Percentiles rank a stretch among this genome's conserved stretches.
Conservation (phyloP, 768 basidiomycete genomes). For the Macrolepiota dolichaula region DNA sequence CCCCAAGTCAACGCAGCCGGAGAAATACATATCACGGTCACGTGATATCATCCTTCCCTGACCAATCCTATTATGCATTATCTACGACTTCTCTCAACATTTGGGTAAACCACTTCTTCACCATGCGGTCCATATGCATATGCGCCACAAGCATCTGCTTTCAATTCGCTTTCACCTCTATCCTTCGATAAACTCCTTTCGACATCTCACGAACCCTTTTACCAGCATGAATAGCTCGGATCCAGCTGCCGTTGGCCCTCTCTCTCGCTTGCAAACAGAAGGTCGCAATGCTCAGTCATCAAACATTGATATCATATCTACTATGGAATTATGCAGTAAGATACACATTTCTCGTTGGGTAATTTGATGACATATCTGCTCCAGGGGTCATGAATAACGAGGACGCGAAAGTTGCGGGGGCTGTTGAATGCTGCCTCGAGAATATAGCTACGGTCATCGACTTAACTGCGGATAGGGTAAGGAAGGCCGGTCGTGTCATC, state of each 20-base stretch:
- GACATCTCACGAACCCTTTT: background rate
- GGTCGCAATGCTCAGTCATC: conserved; percentile 20
- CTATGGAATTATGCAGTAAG: conserved; percentile 28
- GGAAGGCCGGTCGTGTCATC: conserved; percentile 26
- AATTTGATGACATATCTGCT: background rate
- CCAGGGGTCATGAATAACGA: conserved; percentile 28
- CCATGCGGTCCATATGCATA: background rate
- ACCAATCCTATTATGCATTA: no score
- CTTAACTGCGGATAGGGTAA: conserved; percentile 23
- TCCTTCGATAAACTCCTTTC: no score
- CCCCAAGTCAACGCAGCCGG: no score
- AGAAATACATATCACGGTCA: no score
- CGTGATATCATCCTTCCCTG: no score
- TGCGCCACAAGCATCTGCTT: no score
- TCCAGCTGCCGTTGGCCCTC: background rate
- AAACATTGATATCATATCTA: conserved; percentile 27
- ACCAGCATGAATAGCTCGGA: background rate
- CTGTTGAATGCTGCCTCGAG: conserved; percentile 24
- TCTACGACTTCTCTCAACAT: no score
- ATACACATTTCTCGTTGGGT: background rate
- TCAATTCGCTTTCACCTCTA: no score
- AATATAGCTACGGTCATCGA: conserved; percentile 27
- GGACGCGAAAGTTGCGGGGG: conserved; percentile 23
- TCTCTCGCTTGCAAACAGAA: conserved; percentile 23
- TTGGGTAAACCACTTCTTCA: no score